Evolutionary conservation across 176 grass and related monocot genomes (phyloP).

Genomic region (Oryza glaberrima): DNA sequence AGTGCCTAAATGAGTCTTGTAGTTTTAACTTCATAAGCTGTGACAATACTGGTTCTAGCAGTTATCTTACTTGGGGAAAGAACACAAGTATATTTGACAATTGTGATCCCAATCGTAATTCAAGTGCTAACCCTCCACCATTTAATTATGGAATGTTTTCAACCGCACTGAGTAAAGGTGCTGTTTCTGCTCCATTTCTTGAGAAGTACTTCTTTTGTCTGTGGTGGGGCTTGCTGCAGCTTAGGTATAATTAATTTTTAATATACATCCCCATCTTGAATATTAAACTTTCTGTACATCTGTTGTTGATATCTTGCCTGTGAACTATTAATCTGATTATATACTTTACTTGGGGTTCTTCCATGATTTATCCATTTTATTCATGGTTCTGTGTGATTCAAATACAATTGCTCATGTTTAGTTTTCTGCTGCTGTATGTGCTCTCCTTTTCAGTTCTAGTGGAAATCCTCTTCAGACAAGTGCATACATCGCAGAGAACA

Average conservation of each 20-base stretch:
- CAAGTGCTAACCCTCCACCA: accelerated
- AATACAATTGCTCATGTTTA: conserved; percentile 17
- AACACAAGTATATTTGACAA: conserved; percentile 31
- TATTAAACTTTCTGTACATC: neutral
- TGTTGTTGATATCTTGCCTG: neutral
- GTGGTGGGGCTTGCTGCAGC: conserved; percentile 89
- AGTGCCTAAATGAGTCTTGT: conserved; percentile 53
- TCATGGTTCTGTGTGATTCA: neutral
- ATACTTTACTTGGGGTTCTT: conserved; percentile 3
- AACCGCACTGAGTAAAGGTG: conserved; percentile 32
- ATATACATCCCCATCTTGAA: neutral
- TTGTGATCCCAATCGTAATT: conserved; percentile 54
- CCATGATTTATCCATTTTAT: neutral
- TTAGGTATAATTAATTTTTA: conserved; percentile 54
- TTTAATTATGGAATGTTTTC: conserved; percentile 66
- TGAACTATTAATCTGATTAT: neutral
- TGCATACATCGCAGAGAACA: conserved; percentile 70
- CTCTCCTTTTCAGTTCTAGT: conserved; percentile 63
- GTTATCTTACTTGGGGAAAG: conserved; percentile 7
- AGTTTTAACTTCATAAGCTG: conserved; percentile 55
- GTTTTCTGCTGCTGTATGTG: neutral
- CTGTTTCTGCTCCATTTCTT: conserved; percentile 51
- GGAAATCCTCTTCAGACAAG: conserved; percentile 64
- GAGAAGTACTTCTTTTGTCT: conserved; percentile 89
- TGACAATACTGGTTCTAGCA: conserved; percentile 6